Evolutionary conservation across 345 rosid genomes (phyloP).

Genomic region (Pistacia integerrima): DNA sequence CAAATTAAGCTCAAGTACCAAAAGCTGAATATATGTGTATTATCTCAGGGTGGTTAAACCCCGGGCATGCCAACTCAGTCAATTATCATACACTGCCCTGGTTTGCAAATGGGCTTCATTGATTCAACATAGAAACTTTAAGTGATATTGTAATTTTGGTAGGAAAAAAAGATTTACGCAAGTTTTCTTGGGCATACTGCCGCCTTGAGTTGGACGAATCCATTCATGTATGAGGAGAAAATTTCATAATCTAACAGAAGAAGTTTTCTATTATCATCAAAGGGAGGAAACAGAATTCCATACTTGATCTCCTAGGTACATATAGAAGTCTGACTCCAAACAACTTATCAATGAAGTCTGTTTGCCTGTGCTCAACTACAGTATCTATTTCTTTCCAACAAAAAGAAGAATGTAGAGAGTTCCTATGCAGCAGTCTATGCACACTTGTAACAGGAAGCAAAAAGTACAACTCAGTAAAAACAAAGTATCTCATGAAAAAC

Average conservation of each 20-base stretch:
- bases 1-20: not conserved
- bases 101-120: not conserved
- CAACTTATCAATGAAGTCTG: constrained; percentile 5
- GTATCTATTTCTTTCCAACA: not conserved
- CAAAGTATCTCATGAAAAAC: not conserved
- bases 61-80: not conserved
- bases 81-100: not conserved
- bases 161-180: not conserved
- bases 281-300: too few relatives aligned
- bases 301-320: too few relatives aligned
- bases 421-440: not conserved
- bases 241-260: not conserved
- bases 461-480: not conserved
- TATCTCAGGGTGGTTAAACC: not conserved
- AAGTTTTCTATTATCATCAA: not conserved
- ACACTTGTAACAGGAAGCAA: not conserved
- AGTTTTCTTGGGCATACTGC: not conserved
- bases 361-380: not conserved
- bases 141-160: not conserved
- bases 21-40: not conserved
- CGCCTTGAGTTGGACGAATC: not conserved
- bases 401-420: not conserved
- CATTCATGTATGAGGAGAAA: not conserved
- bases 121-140: not conserved
- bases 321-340: not conserved